Evolutionary conservation across 768 basidiomycete species (phyloP).

Genomic region (Mycena vitilis): DNA sequence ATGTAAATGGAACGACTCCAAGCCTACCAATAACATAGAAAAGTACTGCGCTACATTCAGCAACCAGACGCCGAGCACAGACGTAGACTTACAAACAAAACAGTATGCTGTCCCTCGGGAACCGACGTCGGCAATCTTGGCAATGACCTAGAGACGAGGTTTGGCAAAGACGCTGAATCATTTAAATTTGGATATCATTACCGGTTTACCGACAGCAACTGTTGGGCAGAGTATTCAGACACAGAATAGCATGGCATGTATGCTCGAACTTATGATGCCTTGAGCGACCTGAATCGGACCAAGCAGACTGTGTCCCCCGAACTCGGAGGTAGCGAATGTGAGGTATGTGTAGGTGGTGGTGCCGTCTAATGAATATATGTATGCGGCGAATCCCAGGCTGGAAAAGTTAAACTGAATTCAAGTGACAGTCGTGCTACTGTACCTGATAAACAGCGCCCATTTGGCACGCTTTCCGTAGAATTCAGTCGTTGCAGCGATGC

Average conservation of each 20-base stretch:
- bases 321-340: constrained; percentile 64
- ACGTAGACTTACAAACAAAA: constrained; percentile 60
- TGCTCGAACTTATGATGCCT: constrained; percentile 62
- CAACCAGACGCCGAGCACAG: neutral
- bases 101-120: constrained; percentile 75
- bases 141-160: constrained; percentile 54
- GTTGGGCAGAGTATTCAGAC: constrained; percentile 6
- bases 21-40: constrained; percentile 70
- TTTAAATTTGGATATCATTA: constrained; percentile 41
- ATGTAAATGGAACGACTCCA: constrained; percentile 4
- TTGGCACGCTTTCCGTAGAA: constrained; percentile 64
- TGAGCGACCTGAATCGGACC: constrained; percentile 67
- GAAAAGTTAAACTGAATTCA: constrained; percentile 31
- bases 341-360: constrained; percentile 78
- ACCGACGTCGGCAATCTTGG: constrained; percentile 78
- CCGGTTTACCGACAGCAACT: constrained; percentile 68
- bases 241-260: neutral
- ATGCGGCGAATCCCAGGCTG: constrained; percentile 74
- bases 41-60: constrained; percentile 49
- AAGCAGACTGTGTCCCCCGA: constrained; percentile 65
- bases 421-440: neutral
- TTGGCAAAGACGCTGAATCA: no score
- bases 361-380: constrained; percentile 81
- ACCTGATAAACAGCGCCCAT: constrained; percentile 74
- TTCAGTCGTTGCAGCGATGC: constrained; percentile 15